Conservation (phyloP, 2,329 filamentous ascomycete species). For the Xylaria sp. region DNA sequence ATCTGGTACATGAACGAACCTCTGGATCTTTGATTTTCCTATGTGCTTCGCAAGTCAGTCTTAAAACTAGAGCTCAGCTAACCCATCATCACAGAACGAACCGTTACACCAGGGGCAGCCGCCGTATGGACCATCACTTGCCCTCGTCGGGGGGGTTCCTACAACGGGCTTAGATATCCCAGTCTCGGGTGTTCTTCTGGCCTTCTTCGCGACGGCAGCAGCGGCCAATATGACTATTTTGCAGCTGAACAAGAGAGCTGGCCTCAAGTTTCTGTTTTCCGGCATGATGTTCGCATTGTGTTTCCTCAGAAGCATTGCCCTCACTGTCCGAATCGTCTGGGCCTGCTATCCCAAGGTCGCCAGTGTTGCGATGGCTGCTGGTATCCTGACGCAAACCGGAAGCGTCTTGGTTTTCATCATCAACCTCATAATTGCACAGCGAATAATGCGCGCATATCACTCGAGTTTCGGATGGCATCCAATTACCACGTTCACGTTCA, state of each 20-base stretch:
- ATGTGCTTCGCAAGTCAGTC: not conserved
- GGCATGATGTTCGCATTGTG: constrained; percentile 54
- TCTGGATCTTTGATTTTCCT: not conserved
- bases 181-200: constrained; percentile 22
- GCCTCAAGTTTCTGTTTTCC: constrained; percentile 57
- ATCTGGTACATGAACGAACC: too few species aligned
- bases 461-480: constrained; percentile 65
- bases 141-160: constrained; percentile 27
- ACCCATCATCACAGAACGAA: not conserved
- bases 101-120: constrained; percentile 14
- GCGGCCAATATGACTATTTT: constrained; percentile 26
- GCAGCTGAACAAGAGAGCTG: constrained; percentile 43
- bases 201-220: constrained; percentile 24
- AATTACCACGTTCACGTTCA: constrained; percentile 47
- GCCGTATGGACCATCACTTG: constrained; percentile 18
- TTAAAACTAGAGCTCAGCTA: not conserved
- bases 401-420: constrained; percentile 70
- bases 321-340: constrained; percentile 50
- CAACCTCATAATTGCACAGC: constrained; percentile 72
- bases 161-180: constrained; percentile 22
- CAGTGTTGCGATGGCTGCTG: constrained; percentile 51
- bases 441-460: constrained; percentile 68
- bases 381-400: constrained; percentile 67
- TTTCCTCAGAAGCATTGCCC: constrained; percentile 48
- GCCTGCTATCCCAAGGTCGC: constrained; percentile 38